phyloP scores from a whole-genome alignment of 2,329 filamentous ascomycete genomes.

The Scedosporium aurantiacum region DNA sequence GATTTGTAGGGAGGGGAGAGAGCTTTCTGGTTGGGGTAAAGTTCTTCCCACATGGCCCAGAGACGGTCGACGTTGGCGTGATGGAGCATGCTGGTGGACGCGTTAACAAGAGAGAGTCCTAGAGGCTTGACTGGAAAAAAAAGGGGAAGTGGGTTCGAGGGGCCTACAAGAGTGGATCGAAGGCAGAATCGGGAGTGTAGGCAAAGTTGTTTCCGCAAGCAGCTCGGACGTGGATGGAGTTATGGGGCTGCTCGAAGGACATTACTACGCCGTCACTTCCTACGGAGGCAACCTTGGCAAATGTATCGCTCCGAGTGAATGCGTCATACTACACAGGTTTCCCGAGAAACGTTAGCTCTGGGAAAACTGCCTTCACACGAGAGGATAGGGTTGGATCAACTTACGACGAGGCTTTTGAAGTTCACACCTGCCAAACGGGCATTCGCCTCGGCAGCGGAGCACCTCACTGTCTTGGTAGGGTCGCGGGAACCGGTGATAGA shows the following conservation, averaged over 20 bases:
- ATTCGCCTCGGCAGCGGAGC: conserved; percentile 30
- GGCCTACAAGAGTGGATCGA: conserved; percentile 33
- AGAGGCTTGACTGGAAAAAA: background rate
- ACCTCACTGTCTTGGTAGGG: conserved; percentile 12
- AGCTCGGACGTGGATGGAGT: conserved; percentile 28
- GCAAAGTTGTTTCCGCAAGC: conserved; percentile 31
- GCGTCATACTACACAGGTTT: conserved; percentile 25
- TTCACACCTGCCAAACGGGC: conserved; percentile 17
- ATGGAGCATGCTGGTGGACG: conserved; percentile 27
- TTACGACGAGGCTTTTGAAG: conserved; percentile 30
- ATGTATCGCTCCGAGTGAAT: conserved; percentile 25
- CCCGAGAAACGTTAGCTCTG: background rate
- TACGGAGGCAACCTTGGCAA: conserved; percentile 23
- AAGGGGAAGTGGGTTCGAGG: background rate
- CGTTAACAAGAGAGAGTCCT: background rate
- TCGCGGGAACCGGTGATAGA: conserved; percentile 28
- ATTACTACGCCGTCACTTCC: conserved; percentile 18
- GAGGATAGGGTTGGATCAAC: too few species aligned
- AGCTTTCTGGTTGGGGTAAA: conserved; percentile 23
- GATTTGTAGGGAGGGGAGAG: conserved; percentile 24
- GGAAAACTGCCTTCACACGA: background rate
- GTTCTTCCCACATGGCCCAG: conserved; percentile 44
- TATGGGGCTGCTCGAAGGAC: conserved; percentile 33
- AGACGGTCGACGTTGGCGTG: conserved; percentile 53
- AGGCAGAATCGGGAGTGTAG: conserved; percentile 27